Evolutionary conservation across 176 grass and related monocot species (phyloP).

Genomic region (Juncus inflexus): DNA sequence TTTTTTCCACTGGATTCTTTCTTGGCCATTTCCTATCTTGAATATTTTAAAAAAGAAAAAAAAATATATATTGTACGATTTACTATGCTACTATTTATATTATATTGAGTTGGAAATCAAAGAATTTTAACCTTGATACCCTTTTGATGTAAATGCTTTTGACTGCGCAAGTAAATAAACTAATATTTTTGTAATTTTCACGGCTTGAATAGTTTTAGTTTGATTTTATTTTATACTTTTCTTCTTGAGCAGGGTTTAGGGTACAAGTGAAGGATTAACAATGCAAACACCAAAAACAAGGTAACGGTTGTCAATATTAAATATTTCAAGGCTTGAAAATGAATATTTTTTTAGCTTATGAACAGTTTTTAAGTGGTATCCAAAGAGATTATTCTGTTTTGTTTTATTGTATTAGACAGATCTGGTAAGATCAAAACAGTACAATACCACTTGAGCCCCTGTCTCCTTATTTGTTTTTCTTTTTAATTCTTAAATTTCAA

Average conservation of each 20-base stretch:
- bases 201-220: neutral
- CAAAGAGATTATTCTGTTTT: slow-evolving; percentile 8
- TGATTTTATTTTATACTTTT: slow-evolving; percentile 8
- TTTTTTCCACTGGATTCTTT: neutral
- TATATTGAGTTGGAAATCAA: slow-evolving; percentile 1
- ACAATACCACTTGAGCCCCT: slow-evolving; percentile 17
- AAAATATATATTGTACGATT: neutral
- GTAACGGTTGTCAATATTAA: slow-evolving; percentile 31
- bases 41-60: neutral
- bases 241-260: slow-evolving; percentile 33
- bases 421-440: slow-evolving; percentile 16
- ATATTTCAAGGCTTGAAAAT: slow-evolving; percentile 12
- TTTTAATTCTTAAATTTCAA: neutral
- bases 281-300: slow-evolving; percentile 85
- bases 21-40: slow-evolving; percentile 7
- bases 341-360: slow-evolving; percentile 4
- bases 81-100: neutral
- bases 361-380: slow-evolving; percentile 31
- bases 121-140: slow-evolving; percentile 5
- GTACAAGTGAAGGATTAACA: slow-evolving; percentile 34
- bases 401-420: slow-evolving; percentile 33
- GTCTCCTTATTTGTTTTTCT: slow-evolving; percentile 9
- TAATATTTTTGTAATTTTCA: neutral
- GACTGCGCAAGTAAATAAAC: slow-evolving; percentile 3
- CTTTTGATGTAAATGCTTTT: slow-evolving; percentile 21